Base-by-base conservation (phyloP, 2,329 filamentous ascomycete genomes). In the Penicillium sp. region DNA sequence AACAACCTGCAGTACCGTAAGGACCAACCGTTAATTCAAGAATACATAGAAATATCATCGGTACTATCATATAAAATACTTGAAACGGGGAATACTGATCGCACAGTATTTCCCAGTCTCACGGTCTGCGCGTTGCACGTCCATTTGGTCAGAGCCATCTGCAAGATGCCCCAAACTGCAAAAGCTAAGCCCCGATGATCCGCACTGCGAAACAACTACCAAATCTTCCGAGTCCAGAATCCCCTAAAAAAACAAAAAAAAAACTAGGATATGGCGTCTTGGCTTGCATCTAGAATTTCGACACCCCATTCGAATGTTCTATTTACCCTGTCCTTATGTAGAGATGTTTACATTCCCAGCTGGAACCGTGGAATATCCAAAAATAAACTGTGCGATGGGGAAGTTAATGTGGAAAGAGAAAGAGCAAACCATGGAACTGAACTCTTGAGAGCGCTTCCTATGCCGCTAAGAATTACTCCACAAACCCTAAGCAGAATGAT, bases 161-260 rank as follows among this genome's bases (percentile, higher is more conserved):
- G 62, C 67, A 66, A 50, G 60, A 59, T 67, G 59, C 66, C 58
- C 57, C 54, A 65, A 69, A 67, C 65, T 63, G 62, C 62, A 68
- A 63, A 59, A 62, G 65, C 69, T 71, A 69, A 71, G 69, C 50
- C 70, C 69, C 70, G 57, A 62, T 61, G 67, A 68, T 70, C 68
- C 66, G 67, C 60, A 57, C 66, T 62, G 65, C 58, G 61, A 61
- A 63, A 62, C 62, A 67, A n/a, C 59, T 50, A 52, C 56, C 43
- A 57, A 64, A 63, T 59, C 53, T 53, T 60, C 55, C 42, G 53
- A 60, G 29, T 54, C 43, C 21, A 46, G 25, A 21, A 13, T 11
- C 39, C 11, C 39, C 11, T 13, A 16, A 29, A 53, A 46, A 47
- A 54, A 39, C 10, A 50, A 35, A 49, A 42, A 49, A 49, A 23